Evolutionary conservation across 495 filamentous ascomycete species (phyloP).

Genomic region (Penicillium subrubescens): DNA sequence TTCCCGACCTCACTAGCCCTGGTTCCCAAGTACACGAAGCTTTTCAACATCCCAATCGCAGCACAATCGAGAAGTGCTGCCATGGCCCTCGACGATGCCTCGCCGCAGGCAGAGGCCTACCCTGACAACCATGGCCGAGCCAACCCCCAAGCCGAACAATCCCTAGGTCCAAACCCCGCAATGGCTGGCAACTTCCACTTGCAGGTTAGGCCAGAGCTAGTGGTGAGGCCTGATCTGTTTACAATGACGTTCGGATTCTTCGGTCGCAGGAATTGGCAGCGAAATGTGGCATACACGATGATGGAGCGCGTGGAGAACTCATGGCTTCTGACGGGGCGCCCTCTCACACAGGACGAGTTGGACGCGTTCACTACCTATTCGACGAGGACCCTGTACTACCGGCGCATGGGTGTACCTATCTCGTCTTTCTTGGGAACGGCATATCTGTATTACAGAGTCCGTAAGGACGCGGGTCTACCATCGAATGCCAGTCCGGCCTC

Average conservation of each 20-base stretch:
- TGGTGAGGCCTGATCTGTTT: conserved; percentile 29
- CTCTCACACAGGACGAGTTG: conserved; percentile 39
- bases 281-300: conserved; percentile 10
- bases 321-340: conserved; percentile 26
- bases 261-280: conserved; percentile 26
- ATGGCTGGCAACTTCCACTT: conserved; percentile 18
- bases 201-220: conserved; percentile 20
- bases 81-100: conserved; percentile 32
- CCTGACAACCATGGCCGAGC: conserved; percentile 10
- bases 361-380: conserved; percentile 33
- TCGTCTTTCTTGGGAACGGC: conserved; percentile 13
- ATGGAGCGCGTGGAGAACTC: conserved; percentile 21
- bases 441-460: conserved; percentile 10
- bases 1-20: not conserved
- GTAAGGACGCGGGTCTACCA: conserved; percentile 10
- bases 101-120: conserved; percentile 18
- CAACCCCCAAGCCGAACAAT: not conserved
- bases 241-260: conserved; percentile 36
- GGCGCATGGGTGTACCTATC: conserved; percentile 23
- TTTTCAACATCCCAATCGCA: not conserved
- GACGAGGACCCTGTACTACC: conserved; percentile 26
- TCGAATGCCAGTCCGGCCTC: conserved; percentile 9
- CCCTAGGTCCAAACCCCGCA: conserved; percentile 12
- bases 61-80: not conserved
- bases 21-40: not conserved